phyloP scores from a whole-genome alignment of 228 moss, liverwort and hornwort species.

The Sphagnum magellanicum region DNA sequence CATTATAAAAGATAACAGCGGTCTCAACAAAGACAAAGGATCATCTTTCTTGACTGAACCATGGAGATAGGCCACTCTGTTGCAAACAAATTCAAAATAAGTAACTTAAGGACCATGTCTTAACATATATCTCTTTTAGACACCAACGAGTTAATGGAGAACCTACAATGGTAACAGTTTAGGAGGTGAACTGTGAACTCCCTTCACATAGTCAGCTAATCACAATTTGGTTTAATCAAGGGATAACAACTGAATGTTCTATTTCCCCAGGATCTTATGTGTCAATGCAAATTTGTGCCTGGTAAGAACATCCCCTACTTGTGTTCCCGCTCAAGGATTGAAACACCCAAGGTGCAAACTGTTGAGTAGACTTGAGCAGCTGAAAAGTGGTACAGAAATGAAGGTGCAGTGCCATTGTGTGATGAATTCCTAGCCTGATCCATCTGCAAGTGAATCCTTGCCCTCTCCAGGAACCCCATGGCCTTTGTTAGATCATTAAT shows the following conservation, averaged over 20 bases:
- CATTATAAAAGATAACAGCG: not conserved
- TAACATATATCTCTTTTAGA: too few relatives aligned
- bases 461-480: conserved; percentile 43
- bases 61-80: too few relatives aligned
- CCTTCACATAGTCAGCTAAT: too few relatives aligned
- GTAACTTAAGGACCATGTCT: too few relatives aligned
- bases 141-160: too few relatives aligned
- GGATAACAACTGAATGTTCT: not conserved
- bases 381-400: conserved; percentile 71
- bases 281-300: not conserved
- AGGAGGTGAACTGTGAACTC: too few relatives aligned
- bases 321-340: conserved; percentile 81
- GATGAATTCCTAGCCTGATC: conserved; percentile 29
- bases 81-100: too few relatives aligned
- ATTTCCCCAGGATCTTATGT: not conserved
- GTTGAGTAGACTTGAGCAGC: conserved; percentile 80
- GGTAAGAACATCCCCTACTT: conserved; percentile 25
- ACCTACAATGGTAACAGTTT: too few relatives aligned
- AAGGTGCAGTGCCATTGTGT: conserved; percentile 31
- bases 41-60: too few relatives aligned
- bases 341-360: conserved; percentile 82
- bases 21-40: not conserved
- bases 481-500: conserved; percentile 47
- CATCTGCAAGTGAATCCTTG: conserved; percentile 34
- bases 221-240: too few relatives aligned